Conservation (phyloP, 169 alveolate species). For the Plasmodium knowlesi region DNA sequence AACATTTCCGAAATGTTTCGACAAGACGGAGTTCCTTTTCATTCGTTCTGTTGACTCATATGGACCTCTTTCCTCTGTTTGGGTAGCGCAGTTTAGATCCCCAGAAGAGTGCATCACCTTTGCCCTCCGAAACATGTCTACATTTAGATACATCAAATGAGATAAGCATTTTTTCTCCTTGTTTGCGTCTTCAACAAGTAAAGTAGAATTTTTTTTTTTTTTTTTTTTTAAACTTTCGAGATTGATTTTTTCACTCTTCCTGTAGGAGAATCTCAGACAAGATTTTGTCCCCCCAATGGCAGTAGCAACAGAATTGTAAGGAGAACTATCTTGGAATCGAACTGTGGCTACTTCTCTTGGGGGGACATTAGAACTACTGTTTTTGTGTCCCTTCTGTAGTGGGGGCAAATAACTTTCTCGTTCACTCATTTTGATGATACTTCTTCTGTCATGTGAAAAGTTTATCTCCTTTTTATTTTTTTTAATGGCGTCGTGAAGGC, state of each 20-base stretch:
- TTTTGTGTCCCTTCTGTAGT: background rate
- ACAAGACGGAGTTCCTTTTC: background rate
- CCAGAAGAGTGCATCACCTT: background rate
- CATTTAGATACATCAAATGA: slow-evolving; percentile 10
- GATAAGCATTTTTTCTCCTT: background rate
- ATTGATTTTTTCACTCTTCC: slow-evolving; percentile 10
- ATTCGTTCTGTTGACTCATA: background rate
- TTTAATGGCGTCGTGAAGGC: background rate
- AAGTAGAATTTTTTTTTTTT: background rate
- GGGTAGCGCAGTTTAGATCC: background rate
- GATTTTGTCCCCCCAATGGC: background rate
- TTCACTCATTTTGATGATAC: background rate
- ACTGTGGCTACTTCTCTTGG: background rate
- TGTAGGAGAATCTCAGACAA: slow-evolving; percentile 28
- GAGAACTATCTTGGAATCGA: background rate
- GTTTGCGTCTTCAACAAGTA: background rate
- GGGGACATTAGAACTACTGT: background rate
- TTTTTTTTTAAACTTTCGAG: slow-evolving; percentile 27
- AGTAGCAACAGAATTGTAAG: background rate
- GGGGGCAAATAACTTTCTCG: background rate
- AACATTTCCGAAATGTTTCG: background rate
- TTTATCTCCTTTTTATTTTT: slow-evolving; percentile 2
- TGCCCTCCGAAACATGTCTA: slow-evolving; percentile 16
- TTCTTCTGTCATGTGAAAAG: background rate
- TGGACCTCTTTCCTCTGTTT: background rate